Base-by-base conservation (phyloP, 495 filamentous ascomycete species). In the Penicillium coffeae region DNA sequence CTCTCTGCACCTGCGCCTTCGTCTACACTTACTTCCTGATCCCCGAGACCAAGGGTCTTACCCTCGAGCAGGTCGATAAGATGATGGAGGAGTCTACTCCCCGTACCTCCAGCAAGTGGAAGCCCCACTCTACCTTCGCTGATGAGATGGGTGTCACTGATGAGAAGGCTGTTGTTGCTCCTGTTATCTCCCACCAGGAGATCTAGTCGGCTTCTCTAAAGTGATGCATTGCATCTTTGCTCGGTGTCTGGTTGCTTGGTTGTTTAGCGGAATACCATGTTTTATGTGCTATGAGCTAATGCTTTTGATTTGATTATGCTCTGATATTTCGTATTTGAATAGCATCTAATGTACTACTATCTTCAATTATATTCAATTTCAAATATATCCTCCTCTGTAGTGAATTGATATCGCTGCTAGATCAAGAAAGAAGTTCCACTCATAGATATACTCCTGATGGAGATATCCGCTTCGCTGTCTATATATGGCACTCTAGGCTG, bases 51-150 rank as follows among this genome's bases (percentile, higher is more conserved):
- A 92, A 90, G 81, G 88, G 88, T 50, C 76, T 94, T 15, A 84
- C 86, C 14, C 86, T 93, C 38, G 89, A 94, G 73, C 88, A 94
- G 65, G 86, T 94, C 58, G 89, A 93, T 72, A 80, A 82, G 70
- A 90, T 92, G 89, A 79, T 94, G 75, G 88, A 90, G 71, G 88
- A 93, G 78, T 82, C 79, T 20, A 88, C 78, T 8, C 86, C 89
- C 10, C 77, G 86, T 13, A 87, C 82, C 18, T 90, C 86, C n/a
- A 66, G 77, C 64, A 77, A 74, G 58, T 93, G 89, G 89, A 78
- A 77, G 64, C 87, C 87, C 12, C 80, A 81, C 59, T 72, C 72
- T 48, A 93, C 88, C 47, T 91, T 86, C 54, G 83, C 85, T 9
- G 66, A 66, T 30, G 80, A 86, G 52, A 84, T 84, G 79, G 74